Evolutionary conservation across 345 rosid genomes (phyloP).

Genomic region (Citrus sp.): DNA sequence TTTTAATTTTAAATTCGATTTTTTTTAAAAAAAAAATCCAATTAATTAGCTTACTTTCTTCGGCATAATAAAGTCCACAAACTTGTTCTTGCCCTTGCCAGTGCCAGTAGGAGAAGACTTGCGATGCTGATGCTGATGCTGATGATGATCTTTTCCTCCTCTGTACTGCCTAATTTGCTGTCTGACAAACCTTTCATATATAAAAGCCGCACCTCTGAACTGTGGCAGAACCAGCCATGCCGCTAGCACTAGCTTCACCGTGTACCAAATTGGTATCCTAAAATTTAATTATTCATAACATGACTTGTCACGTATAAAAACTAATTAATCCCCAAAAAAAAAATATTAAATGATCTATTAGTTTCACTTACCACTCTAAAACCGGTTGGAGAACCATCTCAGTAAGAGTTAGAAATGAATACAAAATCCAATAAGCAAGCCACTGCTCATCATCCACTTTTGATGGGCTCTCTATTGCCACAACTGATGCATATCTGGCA

Average conservation of each 20-base stretch:
- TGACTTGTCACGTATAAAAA: background rate
- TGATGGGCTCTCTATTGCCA: slow-evolving; percentile 71
- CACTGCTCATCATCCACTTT: slow-evolving; percentile 78
- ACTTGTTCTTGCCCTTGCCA: slow-evolving; percentile 20
- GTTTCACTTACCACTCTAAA: slow-evolving; percentile 49
- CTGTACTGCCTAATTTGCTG: slow-evolving; percentile 40
- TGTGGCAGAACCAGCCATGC: slow-evolving; percentile 83
- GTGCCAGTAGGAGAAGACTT: slow-evolving; percentile 12
- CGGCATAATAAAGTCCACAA: slow-evolving; percentile 19
- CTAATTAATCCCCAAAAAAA: no score
- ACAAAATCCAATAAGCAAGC: slow-evolving; percentile 93
- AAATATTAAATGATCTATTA: no score
- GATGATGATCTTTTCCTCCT: slow-evolving; percentile 11
- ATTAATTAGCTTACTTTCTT: slow-evolving; percentile 20
- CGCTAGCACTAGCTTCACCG: slow-evolving; percentile 49
- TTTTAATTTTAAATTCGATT: no score
- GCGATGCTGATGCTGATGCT: background rate
- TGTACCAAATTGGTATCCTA: slow-evolving; percentile 88
- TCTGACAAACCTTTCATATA: slow-evolving; percentile 58
- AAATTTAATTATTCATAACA: background rate
- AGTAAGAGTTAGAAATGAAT: slow-evolving; percentile 67
- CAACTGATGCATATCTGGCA: slow-evolving; percentile 66
- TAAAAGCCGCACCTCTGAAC: slow-evolving; percentile 73
- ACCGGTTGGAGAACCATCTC: slow-evolving; percentile 73
- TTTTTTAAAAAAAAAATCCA: no score